Conservation (phyloP, 176 grass and related monocot species). For the Saccharum spontaneum region DNA sequence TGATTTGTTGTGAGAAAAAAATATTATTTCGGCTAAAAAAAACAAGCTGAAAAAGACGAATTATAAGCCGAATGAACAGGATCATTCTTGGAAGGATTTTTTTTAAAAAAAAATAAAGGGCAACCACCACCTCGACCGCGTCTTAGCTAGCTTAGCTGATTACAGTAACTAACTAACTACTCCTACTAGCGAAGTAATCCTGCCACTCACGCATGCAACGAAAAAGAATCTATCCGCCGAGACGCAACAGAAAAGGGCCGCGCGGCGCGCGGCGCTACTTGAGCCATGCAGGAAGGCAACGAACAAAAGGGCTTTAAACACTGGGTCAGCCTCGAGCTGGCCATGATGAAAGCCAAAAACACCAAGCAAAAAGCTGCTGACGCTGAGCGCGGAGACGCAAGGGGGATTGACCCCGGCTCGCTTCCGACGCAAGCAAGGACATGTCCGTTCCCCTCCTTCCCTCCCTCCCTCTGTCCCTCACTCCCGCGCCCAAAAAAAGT, state of each 20-base stretch:
- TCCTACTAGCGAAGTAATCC: not conserved
- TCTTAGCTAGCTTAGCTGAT: too few species aligned
- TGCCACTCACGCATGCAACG: not conserved
- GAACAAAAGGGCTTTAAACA: not conserved
- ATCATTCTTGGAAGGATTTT: too few species aligned
- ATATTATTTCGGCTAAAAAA: too few species aligned
- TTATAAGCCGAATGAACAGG: too few species aligned
- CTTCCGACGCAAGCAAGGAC: slow-evolving; percentile 33
- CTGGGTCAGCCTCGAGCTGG: too few species aligned
- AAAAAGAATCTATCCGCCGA: not conserved
- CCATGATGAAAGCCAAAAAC: slow-evolving; percentile 3
- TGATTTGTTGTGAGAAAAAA: too few species aligned
- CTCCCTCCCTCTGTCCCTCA: not conserved
- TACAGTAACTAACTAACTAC: too few species aligned
- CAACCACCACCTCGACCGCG: too few species aligned
- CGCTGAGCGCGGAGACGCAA: not conserved
- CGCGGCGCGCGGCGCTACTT: not conserved
- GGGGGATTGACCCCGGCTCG: not conserved
- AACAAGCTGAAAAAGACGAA: too few species aligned
- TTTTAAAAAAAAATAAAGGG: too few species aligned
- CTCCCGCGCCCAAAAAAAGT: not conserved
- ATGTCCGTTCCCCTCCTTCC: slow-evolving; percentile 23
- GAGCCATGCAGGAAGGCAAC: not conserved
- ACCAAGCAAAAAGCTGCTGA: not conserved
- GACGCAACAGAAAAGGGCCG: not conserved